These are phyloP conservation scores for Silene latifolia DNA, from an alignment of 148 eudicot species.

Conservation along the genomic window DNA sequence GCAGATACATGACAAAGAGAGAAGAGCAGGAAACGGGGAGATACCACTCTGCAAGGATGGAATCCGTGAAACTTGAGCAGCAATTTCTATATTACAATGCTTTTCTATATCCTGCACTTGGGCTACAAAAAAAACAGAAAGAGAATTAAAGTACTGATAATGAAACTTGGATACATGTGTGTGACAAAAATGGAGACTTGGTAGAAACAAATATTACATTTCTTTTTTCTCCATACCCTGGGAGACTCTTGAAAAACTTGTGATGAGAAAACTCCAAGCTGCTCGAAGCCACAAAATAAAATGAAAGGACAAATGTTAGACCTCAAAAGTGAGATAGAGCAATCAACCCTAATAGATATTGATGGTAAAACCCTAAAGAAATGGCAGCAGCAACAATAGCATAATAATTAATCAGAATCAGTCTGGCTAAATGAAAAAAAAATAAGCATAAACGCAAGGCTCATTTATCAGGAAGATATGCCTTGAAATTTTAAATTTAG, in stretches of 20 bases:
- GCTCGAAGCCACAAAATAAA: constrained; percentile 29
- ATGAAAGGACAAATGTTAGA: not conserved
- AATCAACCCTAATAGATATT: not conserved
- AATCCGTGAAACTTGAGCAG: constrained; percentile 78
- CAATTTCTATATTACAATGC: constrained; percentile 92
- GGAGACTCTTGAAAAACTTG: constrained; percentile 97
- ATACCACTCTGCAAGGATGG: constrained; percentile 64
- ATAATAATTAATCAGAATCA: not conserved
- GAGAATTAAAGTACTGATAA: constrained; percentile 3
- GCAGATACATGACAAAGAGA: not conserved
- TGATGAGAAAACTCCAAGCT: constrained; percentile 99
- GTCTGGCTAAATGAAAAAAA: not conserved
- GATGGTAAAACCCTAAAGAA: not conserved
- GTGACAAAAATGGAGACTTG: constrained; percentile 6
- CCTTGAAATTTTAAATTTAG: not conserved
- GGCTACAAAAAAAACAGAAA: constrained; percentile 44
- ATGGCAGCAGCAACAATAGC: not conserved
- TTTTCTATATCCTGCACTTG: constrained; percentile 89
- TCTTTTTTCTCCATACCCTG: constrained; percentile 81
- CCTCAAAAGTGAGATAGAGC: not conserved
- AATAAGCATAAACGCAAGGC: not conserved
- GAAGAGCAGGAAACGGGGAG: not conserved
- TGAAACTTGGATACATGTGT: not conserved
- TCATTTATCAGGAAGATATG: not conserved
- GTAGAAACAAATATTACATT: constrained; percentile 42